A percentile compares a stretch with the other conserved stretches of the same genome.
phyloP scores from a whole-genome alignment of 1,284 basidiomycete genomes.

The Apiotrichum siamense region DNA sequence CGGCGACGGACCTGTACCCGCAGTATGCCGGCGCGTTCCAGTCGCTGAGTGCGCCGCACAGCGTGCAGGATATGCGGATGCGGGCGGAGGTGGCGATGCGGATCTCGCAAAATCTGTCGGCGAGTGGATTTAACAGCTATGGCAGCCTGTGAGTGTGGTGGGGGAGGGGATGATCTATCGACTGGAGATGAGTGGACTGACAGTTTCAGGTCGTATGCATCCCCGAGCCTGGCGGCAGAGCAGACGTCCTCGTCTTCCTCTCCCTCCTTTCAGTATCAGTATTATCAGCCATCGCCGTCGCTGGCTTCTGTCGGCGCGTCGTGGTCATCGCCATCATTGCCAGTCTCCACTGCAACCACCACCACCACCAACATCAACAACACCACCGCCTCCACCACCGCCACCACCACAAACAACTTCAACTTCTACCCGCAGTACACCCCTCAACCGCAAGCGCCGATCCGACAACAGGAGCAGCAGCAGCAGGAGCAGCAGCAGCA shows the following conservation, averaged over 20 bases:
- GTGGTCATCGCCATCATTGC: too few species aligned
- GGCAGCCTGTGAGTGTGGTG: conserved; percentile 8
- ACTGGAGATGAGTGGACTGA: background rate
- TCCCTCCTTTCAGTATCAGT: background rate
- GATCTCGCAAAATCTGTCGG: background rate
- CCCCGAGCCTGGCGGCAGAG: background rate
- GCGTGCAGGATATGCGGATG: conserved; percentile 27
- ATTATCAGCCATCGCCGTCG: too few species aligned
- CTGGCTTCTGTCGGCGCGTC: too few species aligned
- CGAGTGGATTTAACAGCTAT: conserved; percentile 4
- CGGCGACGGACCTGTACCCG: conserved; percentile 28
- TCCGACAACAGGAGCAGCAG: background rate
- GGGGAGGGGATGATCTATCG: background rate
- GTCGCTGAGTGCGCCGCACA: conserved; percentile 27
- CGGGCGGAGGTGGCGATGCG: background rate
- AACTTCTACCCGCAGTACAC: background rate
- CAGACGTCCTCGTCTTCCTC: too few species aligned
- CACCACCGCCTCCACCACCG: too few species aligned
- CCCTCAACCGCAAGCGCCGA: background rate
- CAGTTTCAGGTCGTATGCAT: background rate
- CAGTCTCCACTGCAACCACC: too few species aligned
- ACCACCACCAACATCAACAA: too few species aligned
- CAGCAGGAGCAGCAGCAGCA: background rate
- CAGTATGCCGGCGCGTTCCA: conserved; percentile 29
- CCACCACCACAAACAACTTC: too few species aligned